Evolutionary conservation across 2,329 filamentous ascomycete species (phyloP).

Genomic region (Pseudonectria foliicola): DNA sequence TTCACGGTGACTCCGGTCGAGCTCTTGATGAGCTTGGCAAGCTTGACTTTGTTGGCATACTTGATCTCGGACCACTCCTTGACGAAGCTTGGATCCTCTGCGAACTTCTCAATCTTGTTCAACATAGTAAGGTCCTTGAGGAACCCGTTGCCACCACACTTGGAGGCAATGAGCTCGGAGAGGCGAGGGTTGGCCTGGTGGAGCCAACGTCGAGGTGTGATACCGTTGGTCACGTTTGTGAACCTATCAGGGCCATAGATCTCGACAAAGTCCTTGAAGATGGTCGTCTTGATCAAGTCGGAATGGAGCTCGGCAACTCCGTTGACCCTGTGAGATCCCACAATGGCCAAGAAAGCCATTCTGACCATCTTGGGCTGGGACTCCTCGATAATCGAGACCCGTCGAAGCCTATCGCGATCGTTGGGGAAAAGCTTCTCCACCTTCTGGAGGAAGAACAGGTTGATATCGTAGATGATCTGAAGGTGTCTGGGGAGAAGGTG

Average conservation of each 20-base stretch:
- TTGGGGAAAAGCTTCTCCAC: conserved; percentile 89
- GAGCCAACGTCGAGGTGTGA: conserved; percentile 91
- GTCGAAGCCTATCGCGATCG: conserved; percentile 74
- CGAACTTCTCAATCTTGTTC: conserved; percentile 75
- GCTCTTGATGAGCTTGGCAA: conserved; percentile 85
- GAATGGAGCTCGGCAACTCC: conserved; percentile 97
- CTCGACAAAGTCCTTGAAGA: conserved; percentile 96
- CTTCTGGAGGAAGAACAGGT: conserved; percentile 81
- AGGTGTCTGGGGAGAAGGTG: conserved; percentile 89
- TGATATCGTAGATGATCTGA: conserved; percentile 98
- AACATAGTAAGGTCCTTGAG: conserved; percentile 84
- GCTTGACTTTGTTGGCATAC: conserved; percentile 85
- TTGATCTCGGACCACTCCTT: conserved; percentile 97
- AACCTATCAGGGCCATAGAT: conserved; percentile 97
- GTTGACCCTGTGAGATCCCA: conserved; percentile 98
- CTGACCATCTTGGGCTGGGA: conserved; percentile 95
- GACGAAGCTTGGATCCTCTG: conserved; percentile 83
- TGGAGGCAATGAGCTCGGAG: conserved; percentile 86
- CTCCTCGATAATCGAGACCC: conserved; percentile 97
- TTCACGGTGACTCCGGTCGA: conserved; percentile 77
- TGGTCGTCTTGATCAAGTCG: conserved; percentile 96
- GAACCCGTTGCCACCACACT: conserved; percentile 75
- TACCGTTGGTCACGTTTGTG: conserved; percentile 96
- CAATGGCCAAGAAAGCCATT: conserved; percentile 92
- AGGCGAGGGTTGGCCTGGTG: conserved; percentile 94